phyloP scores from a whole-genome alignment of 495 filamentous ascomycete genomes.

The Neurospora discreta region DNA sequence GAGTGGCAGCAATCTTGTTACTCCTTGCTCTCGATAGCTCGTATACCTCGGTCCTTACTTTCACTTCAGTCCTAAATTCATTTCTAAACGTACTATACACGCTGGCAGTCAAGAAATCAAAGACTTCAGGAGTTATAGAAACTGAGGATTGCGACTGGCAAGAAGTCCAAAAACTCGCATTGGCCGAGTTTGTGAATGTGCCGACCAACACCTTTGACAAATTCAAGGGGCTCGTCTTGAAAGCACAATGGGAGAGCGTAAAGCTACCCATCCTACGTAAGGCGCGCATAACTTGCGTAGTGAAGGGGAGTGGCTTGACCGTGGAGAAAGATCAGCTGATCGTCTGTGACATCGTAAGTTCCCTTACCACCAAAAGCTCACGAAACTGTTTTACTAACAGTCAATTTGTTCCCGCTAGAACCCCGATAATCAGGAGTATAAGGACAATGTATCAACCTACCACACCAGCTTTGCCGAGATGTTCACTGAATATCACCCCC shows the following conservation, averaged over 20 bases:
- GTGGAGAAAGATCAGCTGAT: slow-evolving; percentile 2
- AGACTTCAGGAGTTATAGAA: not conserved
- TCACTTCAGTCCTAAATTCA: not conserved
- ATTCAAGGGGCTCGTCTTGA: slow-evolving; percentile 1
- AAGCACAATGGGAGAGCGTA: slow-evolving; percentile 1
- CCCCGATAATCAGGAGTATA: too few relatives aligned
- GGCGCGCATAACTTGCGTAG: not conserved
- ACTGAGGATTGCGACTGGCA: not conserved
- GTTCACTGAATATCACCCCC: not conserved
- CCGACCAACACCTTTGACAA: not conserved
- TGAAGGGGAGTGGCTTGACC: not conserved
- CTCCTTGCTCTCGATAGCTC: slow-evolving; percentile 9
- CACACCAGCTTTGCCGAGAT: slow-evolving; percentile 2
- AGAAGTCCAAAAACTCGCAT: not conserved
- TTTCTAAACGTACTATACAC: slow-evolving; percentile 1
- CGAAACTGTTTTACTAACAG: not conserved
- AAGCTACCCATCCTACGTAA: slow-evolving; percentile 7
- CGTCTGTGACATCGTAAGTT: slow-evolving; percentile 7
- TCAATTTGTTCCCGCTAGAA: too few relatives aligned
- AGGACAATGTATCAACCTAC: not conserved
- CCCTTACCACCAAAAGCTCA: not conserved
- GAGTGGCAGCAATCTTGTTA: slow-evolving; percentile 5
- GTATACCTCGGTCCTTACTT: slow-evolving; percentile 8
- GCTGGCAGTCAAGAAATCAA: not conserved
- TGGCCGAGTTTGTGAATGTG: not conserved